Base-by-base conservation (phyloP, 768 basidiomycete genomes). In the Chlorophyllum brunneum region DNA sequence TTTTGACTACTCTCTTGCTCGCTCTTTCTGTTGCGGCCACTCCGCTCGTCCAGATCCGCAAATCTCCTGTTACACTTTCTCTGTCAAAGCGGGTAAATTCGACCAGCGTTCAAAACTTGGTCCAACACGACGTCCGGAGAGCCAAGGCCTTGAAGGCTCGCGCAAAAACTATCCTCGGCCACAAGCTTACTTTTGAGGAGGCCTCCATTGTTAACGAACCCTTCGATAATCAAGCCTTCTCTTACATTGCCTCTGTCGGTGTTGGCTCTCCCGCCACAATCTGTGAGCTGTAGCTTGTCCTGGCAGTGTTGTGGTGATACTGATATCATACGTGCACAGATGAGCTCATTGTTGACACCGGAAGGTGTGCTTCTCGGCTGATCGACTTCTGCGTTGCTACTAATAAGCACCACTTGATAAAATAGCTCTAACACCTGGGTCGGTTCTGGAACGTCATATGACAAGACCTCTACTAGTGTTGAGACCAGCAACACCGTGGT, bases 341-440 rank as follows among this genome's bases (percentile, higher is more conserved):
- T 61, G 43, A 61, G 3, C 72, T 87, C 43, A 60, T 86, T 48
- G 67, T 86, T 48, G 84, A 85, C 60, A 84, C 84, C 3, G 82
- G 81, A 64, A 83, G 80, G 69, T 68, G 22, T 31, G 36, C 10
- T 20, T 27, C 20, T 13, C n/a, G 13, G 7, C 11, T 15, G 3
- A 3, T 11, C 30, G 8, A 10, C 13, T 16, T 31, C 29, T 15
- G n/a, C 13, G 13, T 18, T n/a, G 15, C 59, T 60, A 9, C 63
- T 65, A 31, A 8, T 45, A 5, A 15, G 18, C 2, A 13, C 39
- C 5, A 6, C 13, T 18, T 9, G 20, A 24, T 18, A 45, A 5
- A 20, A 20, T 30, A 83, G 82, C 64, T 83, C 85, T n/a, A 86
- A 85, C 68, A 86, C 83, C 20, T 87, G 85, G 83, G 70, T 87